These are phyloP conservation scores for Calycina marina DNA, from an alignment of 2,329 filamentous ascomycete genomes.

Conservation along the genomic window DNA sequence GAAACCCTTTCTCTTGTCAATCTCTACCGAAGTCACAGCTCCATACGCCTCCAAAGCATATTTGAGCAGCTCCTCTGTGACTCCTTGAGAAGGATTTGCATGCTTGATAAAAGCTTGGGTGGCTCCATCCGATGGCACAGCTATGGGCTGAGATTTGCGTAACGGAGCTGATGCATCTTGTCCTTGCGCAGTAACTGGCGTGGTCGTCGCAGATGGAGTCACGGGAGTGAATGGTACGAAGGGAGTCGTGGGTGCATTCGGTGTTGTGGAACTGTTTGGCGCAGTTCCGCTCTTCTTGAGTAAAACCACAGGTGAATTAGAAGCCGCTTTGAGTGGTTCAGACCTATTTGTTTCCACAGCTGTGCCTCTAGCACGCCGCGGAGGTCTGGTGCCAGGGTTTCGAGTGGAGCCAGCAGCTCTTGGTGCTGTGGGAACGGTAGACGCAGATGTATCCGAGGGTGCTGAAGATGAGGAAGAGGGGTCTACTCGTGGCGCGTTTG, in stretches of 20 bases:
- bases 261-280: slow-evolving; percentile 15
- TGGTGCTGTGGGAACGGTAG: slow-evolving; percentile 18
- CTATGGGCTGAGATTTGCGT: slow-evolving; percentile 19
- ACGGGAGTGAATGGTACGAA: no score
- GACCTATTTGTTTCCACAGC: slow-evolving; percentile 13
- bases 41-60: slow-evolving; percentile 64
- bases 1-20: slow-evolving; percentile 89
- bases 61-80: slow-evolving; percentile 69
- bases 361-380: slow-evolving; percentile 26
- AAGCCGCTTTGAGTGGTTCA: slow-evolving; percentile 8
- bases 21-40: slow-evolving; percentile 64
- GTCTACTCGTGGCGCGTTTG: slow-evolving; percentile 6
- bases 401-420: slow-evolving; percentile 14
- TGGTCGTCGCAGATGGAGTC: slow-evolving; percentile 13
- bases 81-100: slow-evolving; percentile 78
- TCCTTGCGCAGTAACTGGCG: slow-evolving; percentile 18
- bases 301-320: slow-evolving; percentile 23
- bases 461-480: not conserved
- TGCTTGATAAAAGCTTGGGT: slow-evolving; percentile 67
- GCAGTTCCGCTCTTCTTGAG: slow-evolving; percentile 27
- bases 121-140: slow-evolving; percentile 29
- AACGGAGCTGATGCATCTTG: slow-evolving; percentile 8
- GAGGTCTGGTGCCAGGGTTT: slow-evolving; percentile 13
- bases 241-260: slow-evolving; percentile 4
- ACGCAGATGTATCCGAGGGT: not conserved